A percentile compares a stretch with the other conserved stretches of the same genome.
phyloP scores from a whole-genome alignment of 495 filamentous ascomycete species.

The Hypoxylon rickii region DNA sequence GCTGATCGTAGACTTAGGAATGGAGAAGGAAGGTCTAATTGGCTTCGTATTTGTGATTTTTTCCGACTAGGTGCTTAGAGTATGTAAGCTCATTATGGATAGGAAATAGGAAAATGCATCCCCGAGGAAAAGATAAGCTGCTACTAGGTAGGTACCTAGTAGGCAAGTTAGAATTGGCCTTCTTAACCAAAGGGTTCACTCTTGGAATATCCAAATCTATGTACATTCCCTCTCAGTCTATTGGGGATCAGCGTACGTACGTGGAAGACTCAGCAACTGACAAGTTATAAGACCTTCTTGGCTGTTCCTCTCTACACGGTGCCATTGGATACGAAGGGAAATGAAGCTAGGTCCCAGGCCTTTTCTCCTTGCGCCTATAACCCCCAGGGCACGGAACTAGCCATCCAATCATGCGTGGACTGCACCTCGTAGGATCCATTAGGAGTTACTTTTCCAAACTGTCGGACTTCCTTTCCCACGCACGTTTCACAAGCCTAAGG shows the following conservation, averaged over 20 bases:
- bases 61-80: neutral
- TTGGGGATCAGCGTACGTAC: conserved; percentile 1
- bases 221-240: conserved; percentile 11
- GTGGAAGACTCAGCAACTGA: conserved; percentile 14
- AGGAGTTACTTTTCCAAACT: conserved; percentile 18
- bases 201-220: conserved; percentile 5
- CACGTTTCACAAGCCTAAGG: conserved; percentile 11
- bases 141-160: too few species aligned
- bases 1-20: neutral
- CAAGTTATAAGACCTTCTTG: conserved; percentile 6
- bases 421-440: conserved; percentile 7
- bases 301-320: neutral
- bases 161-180: neutral
- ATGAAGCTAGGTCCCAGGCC: conserved; percentile 12
- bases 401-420: conserved; percentile 17
- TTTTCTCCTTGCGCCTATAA: conserved; percentile 5
- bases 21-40: neutral
- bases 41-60: neutral
- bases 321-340: conserved; percentile 11
- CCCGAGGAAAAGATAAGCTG: too few species aligned
- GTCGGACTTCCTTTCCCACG: conserved; percentile 14
- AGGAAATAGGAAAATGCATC: too few species aligned
- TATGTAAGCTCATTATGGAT: too few species aligned
- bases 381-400: conserved; percentile 19
- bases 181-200: neutral